Conservation (phyloP, 1,284 basidiomycete genomes). For the Ustilago sp. region DNA sequence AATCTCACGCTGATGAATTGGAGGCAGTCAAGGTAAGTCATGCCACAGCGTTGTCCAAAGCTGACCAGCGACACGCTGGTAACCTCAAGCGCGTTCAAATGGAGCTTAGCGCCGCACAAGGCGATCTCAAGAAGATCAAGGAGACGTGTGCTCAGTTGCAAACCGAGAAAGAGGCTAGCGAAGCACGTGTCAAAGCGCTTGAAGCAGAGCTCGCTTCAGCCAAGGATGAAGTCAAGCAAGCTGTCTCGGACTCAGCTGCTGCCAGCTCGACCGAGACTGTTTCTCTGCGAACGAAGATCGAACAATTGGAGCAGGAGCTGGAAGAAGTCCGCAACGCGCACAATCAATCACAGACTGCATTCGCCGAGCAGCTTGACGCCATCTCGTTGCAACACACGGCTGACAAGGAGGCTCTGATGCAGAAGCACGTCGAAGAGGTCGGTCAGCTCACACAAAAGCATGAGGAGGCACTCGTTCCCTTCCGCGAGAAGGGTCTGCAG, state of each 20-base stretch:
- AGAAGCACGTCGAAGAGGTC: constrained; percentile 52
- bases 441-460: constrained; percentile 29
- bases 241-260: constrained; percentile 28
- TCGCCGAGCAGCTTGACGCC: constrained; percentile 51
- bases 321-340: constrained; percentile 35
- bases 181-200: constrained; percentile 29
- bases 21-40: constrained; percentile 36
- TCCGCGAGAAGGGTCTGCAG: constrained; percentile 42
- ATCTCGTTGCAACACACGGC: constrained; percentile 33
- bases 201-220: constrained; percentile 38
- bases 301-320: constrained; percentile 43
- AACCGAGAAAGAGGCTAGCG: constrained; percentile 37
- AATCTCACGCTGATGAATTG: constrained; percentile 48
- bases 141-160: constrained; percentile 36
- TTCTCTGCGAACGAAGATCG: constrained; percentile 34
- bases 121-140: constrained; percentile 50
- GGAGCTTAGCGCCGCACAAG: constrained; percentile 45
- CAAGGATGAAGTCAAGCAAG: constrained; percentile 39
- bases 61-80: constrained; percentile 21
- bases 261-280: constrained; percentile 34
- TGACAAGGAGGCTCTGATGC: constrained; percentile 36
- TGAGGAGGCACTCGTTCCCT: constrained; percentile 30
- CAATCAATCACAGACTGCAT: constrained; percentile 49
- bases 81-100: constrained; percentile 44
- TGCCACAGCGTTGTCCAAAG: constrained; percentile 32